phyloP scores from a whole-genome alignment of 1,284 basidiomycete genomes.

The Cerioporus squamosus region DNA sequence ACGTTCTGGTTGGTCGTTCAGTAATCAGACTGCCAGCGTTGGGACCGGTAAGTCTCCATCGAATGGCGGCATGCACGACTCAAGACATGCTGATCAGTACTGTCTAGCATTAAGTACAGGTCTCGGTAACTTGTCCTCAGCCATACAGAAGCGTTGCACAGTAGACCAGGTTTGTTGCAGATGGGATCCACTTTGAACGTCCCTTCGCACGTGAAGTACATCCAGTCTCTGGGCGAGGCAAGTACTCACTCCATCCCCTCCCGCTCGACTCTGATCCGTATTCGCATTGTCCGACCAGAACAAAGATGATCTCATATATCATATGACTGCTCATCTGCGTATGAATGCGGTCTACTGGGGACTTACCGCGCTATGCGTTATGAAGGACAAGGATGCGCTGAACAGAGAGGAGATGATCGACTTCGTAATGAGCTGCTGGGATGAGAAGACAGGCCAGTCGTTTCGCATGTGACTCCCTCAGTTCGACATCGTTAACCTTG shows the following conservation, averaged over 20 bases:
- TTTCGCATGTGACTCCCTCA: not conserved
- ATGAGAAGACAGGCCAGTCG: constrained; percentile 77
- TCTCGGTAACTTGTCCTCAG: no score
- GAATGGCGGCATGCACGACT: no score
- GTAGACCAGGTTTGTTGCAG: not conserved
- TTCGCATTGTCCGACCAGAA: constrained; percentile 51
- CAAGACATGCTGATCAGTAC: no score
- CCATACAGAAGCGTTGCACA: no score
- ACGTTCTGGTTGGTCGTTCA: no score
- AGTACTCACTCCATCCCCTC: not conserved
- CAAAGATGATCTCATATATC: constrained; percentile 89
- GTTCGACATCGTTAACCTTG: not conserved
- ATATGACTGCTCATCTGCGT: constrained; percentile 92
- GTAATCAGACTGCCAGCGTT: no score
- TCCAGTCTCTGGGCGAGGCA: constrained; percentile 37
- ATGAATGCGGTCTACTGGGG: constrained; percentile 99
- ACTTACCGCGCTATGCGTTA: constrained; percentile 82
- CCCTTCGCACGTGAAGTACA: constrained; percentile 38
- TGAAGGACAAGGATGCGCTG: constrained; percentile 80
- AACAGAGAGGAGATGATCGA: constrained; percentile 84
- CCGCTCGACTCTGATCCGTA: not conserved
- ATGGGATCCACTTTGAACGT: constrained; percentile 23
- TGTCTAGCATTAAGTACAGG: no score
- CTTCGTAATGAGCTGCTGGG: constrained; percentile 95
- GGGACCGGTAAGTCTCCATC: no score